A percentile compares a stretch with the other conserved stretches of the same genome.
Conservation (phyloP, 176 grass and related monocot species). For the Echinochloa phyllopogon region DNA sequence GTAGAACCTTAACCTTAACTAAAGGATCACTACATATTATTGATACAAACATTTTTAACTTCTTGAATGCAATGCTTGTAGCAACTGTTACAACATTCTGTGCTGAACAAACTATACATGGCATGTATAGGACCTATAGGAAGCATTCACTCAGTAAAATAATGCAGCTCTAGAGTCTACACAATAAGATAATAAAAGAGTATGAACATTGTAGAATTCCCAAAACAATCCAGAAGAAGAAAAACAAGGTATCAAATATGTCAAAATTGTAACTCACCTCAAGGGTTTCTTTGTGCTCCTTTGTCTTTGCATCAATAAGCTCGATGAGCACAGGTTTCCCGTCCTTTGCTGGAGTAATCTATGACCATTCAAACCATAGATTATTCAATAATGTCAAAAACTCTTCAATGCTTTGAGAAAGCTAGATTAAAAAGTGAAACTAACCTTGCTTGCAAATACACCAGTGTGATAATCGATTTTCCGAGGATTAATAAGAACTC, state of each 20-base stretch:
- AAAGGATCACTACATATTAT: background rate
- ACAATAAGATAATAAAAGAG: conserved; percentile 15
- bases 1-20: background rate
- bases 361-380: conserved; percentile 35
- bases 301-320: conserved; percentile 97
- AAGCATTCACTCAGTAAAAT: conserved; percentile 9
- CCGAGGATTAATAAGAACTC: conserved; percentile 92
- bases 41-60: conserved; percentile 10
- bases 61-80: background rate
- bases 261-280: conserved; percentile 62
- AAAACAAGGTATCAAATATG: conserved; percentile 10
- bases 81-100: conserved; percentile 3
- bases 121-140: background rate
- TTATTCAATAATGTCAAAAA: conserved; percentile 24
- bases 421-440: conserved; percentile 6
- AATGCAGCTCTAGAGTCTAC: conserved; percentile 28
- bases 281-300: conserved; percentile 86
- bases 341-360: conserved; percentile 96
- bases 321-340: conserved; percentile 92
- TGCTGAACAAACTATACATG: background rate
- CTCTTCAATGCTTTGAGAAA: conserved; percentile 17
- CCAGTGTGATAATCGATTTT: conserved; percentile 91
- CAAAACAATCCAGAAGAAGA: conserved; percentile 20
- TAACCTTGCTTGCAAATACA: conserved; percentile 98
- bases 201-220: background rate